Evolutionary conservation across 257 asterid species (phyloP).

Genomic region (Scutellaria minor): DNA sequence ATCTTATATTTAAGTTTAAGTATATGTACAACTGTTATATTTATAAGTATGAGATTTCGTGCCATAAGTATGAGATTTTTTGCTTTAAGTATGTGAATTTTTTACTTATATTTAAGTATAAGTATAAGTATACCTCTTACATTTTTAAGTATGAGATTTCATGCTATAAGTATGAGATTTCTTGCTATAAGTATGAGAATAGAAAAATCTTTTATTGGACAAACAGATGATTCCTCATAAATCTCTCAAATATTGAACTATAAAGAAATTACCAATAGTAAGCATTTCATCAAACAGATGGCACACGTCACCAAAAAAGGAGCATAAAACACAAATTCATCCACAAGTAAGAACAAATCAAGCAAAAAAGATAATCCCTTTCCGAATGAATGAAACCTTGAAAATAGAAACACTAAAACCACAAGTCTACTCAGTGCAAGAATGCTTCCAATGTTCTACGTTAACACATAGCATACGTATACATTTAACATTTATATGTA

Average conservation of each 20-base stretch:
- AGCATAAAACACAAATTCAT: slow-evolving; percentile 19
- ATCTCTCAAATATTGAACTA: background rate
- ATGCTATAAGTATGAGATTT: no score
- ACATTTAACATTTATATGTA: background rate
- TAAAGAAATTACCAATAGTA: background rate
- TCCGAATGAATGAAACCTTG: background rate
- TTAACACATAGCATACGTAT: background rate
- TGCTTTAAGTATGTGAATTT: no score
- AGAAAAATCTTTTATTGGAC: no score
- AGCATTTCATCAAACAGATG: slow-evolving; percentile 38
- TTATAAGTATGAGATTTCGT: no score
- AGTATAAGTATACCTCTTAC: no score
- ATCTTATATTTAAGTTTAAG: no score
- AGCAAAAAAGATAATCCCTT: background rate
- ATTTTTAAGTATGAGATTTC: no score
- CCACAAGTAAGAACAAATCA: background rate
- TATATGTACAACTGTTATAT: no score
- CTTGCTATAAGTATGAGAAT: no score
- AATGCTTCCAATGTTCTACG: background rate
- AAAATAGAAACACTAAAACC: background rate
- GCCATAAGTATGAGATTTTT: no score
- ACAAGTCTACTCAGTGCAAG: background rate
- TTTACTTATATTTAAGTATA: no score
- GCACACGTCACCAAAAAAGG: slow-evolving; percentile 5
- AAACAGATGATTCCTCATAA: background rate